These are phyloP conservation scores for Fusarium pininemorale DNA, from an alignment of 2,329 filamentous ascomycete genomes.

Conservation along the genomic window DNA sequence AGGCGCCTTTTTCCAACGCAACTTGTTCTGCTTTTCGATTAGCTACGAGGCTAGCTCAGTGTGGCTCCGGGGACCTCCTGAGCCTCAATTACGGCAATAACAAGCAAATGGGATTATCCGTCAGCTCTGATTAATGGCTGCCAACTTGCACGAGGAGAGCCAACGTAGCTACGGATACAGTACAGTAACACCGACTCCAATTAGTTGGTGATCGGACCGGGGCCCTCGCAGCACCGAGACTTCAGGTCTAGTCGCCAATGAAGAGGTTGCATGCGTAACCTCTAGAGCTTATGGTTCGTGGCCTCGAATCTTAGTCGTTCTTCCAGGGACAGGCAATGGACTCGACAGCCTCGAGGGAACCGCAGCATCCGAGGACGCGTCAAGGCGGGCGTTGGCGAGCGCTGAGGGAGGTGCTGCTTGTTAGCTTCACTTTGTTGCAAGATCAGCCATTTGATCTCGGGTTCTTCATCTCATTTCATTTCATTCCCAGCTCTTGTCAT, in stretches of 20 bases:
- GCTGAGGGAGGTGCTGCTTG: neutral
- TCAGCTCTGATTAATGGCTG: conserved; percentile 27
- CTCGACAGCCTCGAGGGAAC: conserved; percentile 16
- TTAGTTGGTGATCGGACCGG: conserved; percentile 31
- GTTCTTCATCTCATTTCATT: conserved; percentile 23
- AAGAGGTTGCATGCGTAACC: conserved; percentile 8
- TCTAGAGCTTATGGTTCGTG: conserved; percentile 32
- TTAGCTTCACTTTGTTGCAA: conserved; percentile 12
- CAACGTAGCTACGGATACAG: neutral
- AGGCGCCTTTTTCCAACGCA: conserved; percentile 4
- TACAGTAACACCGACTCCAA: neutral
- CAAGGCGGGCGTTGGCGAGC: conserved; percentile 22
- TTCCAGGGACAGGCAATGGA: conserved; percentile 26
- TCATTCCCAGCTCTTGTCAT: conserved; percentile 29
- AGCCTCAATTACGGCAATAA: conserved; percentile 36
- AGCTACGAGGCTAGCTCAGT: conserved; percentile 16
- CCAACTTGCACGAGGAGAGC: neutral
- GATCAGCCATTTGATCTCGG: conserved; percentile 21
- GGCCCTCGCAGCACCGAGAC: conserved; percentile 25
- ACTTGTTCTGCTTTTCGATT: conserved; percentile 13
- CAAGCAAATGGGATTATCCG: conserved; percentile 4
- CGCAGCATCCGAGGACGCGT: conserved; percentile 28
- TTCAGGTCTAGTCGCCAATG: conserved; percentile 23
- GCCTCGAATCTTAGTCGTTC: conserved; percentile 29
- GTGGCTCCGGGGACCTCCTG: conserved; percentile 2